Evolutionary conservation across 2,329 filamentous ascomycete species (phyloP), one percentile per base, ranked within the genome.

Genomic region (Pseudogymnoascus pannorum): DNA sequence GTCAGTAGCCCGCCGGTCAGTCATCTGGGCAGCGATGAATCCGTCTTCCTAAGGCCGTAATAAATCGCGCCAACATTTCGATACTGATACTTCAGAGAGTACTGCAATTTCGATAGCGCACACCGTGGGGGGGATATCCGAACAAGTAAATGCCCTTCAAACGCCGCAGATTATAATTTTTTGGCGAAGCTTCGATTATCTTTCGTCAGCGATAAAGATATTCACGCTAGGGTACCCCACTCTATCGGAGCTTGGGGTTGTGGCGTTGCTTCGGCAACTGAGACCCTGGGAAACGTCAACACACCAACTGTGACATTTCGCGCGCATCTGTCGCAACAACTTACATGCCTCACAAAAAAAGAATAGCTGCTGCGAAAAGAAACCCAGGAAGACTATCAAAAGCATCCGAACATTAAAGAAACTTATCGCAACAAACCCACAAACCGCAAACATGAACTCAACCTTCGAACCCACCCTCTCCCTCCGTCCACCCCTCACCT

Each of bases 391-490:
- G 22, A 26, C 14, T 5, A 12, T 29, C 22, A 51, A 51, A 51
- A 29, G 2, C 22, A 51, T 26, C 1, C 7, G 9, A 51, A 6
- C 7, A 16, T 11, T 5, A 6, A 16, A n/a, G 7, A 51, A 3
- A 48, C 12, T n/a, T 14, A 48, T 16, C 14, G 12, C 42, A 0
- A n/a, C 20, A 14, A 35, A 0, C 18, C 20, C 6, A 29, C 33
- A 31, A 38, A 42, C 16, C 38, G 29, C 6, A 48, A 64, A 20
- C n/a, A 87, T 87, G 79, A 73, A 81, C 29, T 82, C 81, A 33
- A 76, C 81, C 64, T 91, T 91, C 68, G 87, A 90, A 67, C 81
- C 86, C 7, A 87, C 87, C 1, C 79, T 88, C 67, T 89, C 87
- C 11, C 72, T 72, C 68, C 71, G 71, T 59, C 66, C 71, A 31